Evolutionary conservation across 129 eudicot species (phyloP).

Genomic region (Pulicaria dysenterica): DNA sequence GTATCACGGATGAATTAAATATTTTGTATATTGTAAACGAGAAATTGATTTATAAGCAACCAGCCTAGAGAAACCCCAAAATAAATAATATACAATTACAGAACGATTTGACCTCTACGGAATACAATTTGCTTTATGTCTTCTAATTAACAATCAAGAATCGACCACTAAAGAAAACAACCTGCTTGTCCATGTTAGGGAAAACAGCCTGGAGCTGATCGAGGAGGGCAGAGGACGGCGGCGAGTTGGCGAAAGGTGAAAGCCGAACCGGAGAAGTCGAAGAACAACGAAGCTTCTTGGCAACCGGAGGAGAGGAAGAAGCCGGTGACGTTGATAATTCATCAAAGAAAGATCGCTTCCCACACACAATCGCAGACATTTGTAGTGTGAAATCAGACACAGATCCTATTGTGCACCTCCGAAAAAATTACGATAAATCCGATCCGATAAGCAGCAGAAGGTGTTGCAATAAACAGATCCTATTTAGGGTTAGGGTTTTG

Average conservation of each 20-base stretch:
- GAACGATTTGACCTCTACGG: background rate
- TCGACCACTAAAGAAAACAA: conserved; percentile 17
- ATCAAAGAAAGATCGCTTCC: conserved; percentile 77
- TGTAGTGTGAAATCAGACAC: conserved; percentile 27
- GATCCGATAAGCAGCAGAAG: background rate
- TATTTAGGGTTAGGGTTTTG: conserved; percentile 55
- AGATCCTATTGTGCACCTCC: background rate
- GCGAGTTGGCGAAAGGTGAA: conserved; percentile 31
- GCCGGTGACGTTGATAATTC: conserved; percentile 54
- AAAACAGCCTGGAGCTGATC: conserved; percentile 63
- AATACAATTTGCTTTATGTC: background rate
- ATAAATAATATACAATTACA: background rate
- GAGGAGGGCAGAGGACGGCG: conserved; percentile 30
- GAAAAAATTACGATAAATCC: background rate
- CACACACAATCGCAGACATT: conserved; percentile 78
- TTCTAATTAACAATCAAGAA: conserved; percentile 5
- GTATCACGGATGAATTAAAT: background rate
- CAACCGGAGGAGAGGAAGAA: conserved; percentile 51
- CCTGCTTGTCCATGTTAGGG: conserved; percentile 72
- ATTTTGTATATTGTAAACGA: background rate
- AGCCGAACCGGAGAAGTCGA: conserved; percentile 58
- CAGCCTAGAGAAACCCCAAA: background rate
- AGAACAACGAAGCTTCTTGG: conserved; percentile 65
- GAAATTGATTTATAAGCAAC: background rate
- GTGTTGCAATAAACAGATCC: background rate